phyloP scores from a whole-genome alignment of 2,329 filamentous ascomycete genomes.

The Alternaria ethzedia region DNA sequence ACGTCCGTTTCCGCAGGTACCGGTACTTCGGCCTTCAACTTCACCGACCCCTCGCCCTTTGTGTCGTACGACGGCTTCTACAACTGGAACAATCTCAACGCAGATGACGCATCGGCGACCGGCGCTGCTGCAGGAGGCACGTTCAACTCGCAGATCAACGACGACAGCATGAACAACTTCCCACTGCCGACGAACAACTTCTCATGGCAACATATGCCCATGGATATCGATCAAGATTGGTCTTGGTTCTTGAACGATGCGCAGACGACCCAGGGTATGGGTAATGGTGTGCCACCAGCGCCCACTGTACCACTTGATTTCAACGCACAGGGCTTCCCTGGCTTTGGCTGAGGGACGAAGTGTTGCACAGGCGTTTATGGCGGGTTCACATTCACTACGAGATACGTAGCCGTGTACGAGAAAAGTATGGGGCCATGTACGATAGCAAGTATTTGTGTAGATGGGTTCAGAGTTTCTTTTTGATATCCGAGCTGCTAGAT shows the following conservation, averaged over 20 bases:
- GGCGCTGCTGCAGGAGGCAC: neutral
- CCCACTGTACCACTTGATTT: slow-evolving; percentile 21
- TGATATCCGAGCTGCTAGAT: slow-evolving; percentile 12
- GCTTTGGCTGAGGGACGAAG: slow-evolving; percentile 24
- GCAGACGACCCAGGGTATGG: slow-evolving; percentile 18
- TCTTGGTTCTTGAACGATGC: slow-evolving; percentile 48
- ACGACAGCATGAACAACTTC: slow-evolving; percentile 41
- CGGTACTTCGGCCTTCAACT: slow-evolving; percentile 10
- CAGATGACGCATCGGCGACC: slow-evolving; percentile 15
- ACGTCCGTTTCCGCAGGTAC: slow-evolving; percentile 20
- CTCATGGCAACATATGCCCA: slow-evolving; percentile 49
- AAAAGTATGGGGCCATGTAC: neutral
- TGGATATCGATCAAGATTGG: slow-evolving; percentile 53
- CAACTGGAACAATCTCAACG: slow-evolving; percentile 37
- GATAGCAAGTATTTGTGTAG: neutral
- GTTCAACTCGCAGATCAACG: slow-evolving; percentile 33
- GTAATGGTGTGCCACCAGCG: neutral
- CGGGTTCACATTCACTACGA: neutral
- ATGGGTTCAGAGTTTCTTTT: neutral
- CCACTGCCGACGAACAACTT: slow-evolving; percentile 45
- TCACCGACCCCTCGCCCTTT: slow-evolving; percentile 35
- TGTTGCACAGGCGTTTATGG: neutral
- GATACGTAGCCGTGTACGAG: neutral
- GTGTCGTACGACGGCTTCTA: slow-evolving; percentile 51
- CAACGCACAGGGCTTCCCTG: slow-evolving; percentile 30